A percentile compares a stretch with the other conserved stretches of the same genome.
These are phyloP conservation scores for Gloeophyllum trabeum DNA, from an alignment of 768 basidiomycete species.

Conservation along the genomic window DNA sequence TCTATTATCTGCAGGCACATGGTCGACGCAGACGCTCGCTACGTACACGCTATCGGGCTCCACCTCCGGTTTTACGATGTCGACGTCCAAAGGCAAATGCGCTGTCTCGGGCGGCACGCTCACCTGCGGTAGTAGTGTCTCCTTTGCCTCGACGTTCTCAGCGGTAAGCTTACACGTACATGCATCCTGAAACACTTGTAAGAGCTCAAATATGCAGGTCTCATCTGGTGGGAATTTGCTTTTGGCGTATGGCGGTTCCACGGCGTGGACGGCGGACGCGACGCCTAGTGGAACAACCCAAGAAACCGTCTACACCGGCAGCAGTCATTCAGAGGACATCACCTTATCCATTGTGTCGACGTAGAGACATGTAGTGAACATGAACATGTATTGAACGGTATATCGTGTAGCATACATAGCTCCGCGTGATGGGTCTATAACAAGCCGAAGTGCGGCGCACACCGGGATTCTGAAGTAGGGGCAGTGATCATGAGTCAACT, in stretches of 20 bases:
- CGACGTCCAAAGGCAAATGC: constrained; percentile 47
- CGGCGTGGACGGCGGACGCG: constrained; percentile 36
- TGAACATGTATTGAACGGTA: too few species aligned
- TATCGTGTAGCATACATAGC: not conserved
- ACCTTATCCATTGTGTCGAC: constrained; percentile 16
- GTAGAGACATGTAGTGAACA: too few species aligned
- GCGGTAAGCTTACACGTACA: constrained; percentile 26
- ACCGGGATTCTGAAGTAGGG: not conserved
- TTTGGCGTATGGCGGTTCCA: constrained; percentile 37
- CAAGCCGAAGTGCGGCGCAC: not conserved
- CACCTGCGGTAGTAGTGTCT: constrained; percentile 39
- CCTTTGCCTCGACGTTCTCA: constrained; percentile 34
- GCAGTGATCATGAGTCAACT: too few species aligned
- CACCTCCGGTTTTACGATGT: constrained; percentile 40
- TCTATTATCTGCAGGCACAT: constrained; percentile 42
- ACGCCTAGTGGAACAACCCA: constrained; percentile 38
- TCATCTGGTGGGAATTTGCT: constrained; percentile 35
- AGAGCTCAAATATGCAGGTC: constrained; percentile 19
- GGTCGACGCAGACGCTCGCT: constrained; percentile 51
- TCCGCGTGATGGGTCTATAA: not conserved
- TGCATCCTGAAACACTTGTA: not conserved
- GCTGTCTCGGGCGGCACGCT: constrained; percentile 34
- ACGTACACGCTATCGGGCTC: constrained; percentile 40
- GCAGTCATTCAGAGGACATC: constrained; percentile 13
- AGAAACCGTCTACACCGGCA: constrained; percentile 21